Conservation (phyloP, 1,284 basidiomycete genomes). For the Rhodotorula sp. region DNA sequence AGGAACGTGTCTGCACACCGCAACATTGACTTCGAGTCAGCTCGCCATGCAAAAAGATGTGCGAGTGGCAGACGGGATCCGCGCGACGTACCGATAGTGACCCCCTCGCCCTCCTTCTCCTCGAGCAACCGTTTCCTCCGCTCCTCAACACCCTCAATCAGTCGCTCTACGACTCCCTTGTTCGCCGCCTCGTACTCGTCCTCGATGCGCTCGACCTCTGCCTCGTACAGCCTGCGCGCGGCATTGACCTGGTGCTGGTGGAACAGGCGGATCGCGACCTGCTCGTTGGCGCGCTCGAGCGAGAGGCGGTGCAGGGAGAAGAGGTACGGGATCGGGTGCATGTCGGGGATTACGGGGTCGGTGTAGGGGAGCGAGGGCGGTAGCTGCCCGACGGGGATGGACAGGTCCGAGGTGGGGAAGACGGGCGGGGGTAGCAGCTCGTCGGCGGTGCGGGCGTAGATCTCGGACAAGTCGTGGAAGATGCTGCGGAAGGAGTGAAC, state of each 20-base stretch:
- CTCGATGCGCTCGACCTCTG: conserved; percentile 56
- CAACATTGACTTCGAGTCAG: background rate
- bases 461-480: conserved; percentile 44
- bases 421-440: conserved; percentile 43
- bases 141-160: conserved; percentile 57
- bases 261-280: conserved; percentile 53
- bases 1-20: conserved; percentile 30
- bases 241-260: conserved; percentile 53
- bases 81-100: conserved; percentile 52
- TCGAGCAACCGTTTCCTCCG: conserved; percentile 55
- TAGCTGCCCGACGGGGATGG: conserved; percentile 39
- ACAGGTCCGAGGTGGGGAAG: conserved; percentile 37
- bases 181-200: conserved; percentile 54
- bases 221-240: conserved; percentile 52
- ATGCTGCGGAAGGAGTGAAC: conserved; percentile 24
- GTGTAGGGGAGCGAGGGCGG: conserved; percentile 41
- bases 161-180: conserved; percentile 52
- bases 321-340: conserved; percentile 55
- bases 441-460: conserved; percentile 41
- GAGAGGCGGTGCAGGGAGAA: conserved; percentile 55
- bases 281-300: conserved; percentile 55
- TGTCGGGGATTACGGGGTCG: conserved; percentile 42
- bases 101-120: conserved; percentile 58
- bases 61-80: background rate
- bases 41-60: background rate